Conservation (phyloP, 2,329 filamentous ascomycete species). For the Microdochium nivale region DNA sequence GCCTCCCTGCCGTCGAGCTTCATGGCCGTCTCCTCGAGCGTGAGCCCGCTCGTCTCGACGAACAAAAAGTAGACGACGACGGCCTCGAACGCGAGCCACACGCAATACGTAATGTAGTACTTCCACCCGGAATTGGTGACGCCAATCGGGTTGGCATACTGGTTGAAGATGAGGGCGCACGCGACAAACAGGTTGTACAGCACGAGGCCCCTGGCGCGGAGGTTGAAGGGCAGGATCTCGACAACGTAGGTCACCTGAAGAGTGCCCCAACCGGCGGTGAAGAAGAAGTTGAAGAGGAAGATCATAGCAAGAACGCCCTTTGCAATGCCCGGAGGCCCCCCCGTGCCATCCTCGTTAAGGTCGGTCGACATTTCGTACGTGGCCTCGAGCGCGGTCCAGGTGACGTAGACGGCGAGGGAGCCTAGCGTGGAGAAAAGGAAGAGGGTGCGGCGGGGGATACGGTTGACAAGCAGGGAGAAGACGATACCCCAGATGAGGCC, state of each 20-base stretch:
- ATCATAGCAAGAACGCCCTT: slow-evolving; percentile 20
- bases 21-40: slow-evolving; percentile 26
- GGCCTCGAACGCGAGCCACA: slow-evolving; percentile 10
- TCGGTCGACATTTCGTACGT: slow-evolving; percentile 19
- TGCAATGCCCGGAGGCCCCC: slow-evolving; percentile 5
- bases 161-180: slow-evolving; percentile 13
- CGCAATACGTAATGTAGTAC: slow-evolving; percentile 14
- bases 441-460: slow-evolving; percentile 11
- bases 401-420: slow-evolving; percentile 8
- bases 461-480: slow-evolving; percentile 26
- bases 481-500: slow-evolving; percentile 36
- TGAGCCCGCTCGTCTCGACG: slow-evolving; percentile 30
- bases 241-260: slow-evolving; percentile 21
- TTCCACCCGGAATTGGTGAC: slow-evolving; percentile 11
- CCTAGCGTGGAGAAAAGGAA: slow-evolving; percentile 14
- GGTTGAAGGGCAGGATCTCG: slow-evolving; percentile 24
- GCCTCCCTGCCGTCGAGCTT: slow-evolving; percentile 19
- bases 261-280: slow-evolving; percentile 21
- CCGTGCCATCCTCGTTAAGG: slow-evolving; percentile 8
- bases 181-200: slow-evolving; percentile 19
- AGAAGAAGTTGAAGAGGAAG: slow-evolving; percentile 24
- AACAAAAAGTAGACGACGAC: slow-evolving; percentile 21
- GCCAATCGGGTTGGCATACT: slow-evolving; percentile 14
- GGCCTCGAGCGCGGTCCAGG: slow-evolving; percentile 18
- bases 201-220: slow-evolving; percentile 11